Conservation (phyloP, 2,329 filamentous ascomycete species). For the Emergomyces pasteurianus region DNA sequence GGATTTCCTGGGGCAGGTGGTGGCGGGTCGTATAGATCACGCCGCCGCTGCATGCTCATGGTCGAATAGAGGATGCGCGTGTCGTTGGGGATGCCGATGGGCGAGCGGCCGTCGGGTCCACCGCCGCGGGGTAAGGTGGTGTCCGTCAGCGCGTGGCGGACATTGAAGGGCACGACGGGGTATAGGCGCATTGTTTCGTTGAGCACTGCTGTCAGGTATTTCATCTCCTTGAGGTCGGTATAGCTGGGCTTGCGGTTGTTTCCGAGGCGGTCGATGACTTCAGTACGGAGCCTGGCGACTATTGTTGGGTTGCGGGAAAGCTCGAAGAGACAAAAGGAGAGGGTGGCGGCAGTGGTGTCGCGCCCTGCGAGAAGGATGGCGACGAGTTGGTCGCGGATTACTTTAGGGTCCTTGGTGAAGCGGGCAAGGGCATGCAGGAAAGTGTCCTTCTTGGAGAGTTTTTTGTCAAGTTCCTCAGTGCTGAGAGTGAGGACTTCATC, state of each 20-base stretch:
- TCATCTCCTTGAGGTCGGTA: constrained; percentile 74
- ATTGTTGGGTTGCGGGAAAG: constrained; percentile 58
- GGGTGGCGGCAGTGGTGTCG: constrained; percentile 73
- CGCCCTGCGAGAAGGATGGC: constrained; percentile 68
- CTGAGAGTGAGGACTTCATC: constrained; percentile 58
- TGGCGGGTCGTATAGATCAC: constrained; percentile 36
- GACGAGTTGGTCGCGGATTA: constrained; percentile 75
- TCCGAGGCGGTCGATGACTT: constrained; percentile 60
- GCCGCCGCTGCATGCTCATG: constrained; percentile 40
- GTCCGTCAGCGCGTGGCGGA: constrained; percentile 58
- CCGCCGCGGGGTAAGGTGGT: constrained; percentile 62
- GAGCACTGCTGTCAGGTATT: constrained; percentile 59
- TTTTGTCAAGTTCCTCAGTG: constrained; percentile 59
- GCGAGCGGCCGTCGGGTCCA: constrained; percentile 34
- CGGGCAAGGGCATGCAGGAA: constrained; percentile 76
- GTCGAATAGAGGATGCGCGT: constrained; percentile 41
- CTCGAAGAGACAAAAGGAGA: constrained; percentile 77
- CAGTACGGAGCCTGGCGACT: constrained; percentile 55
- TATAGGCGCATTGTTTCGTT: constrained; percentile 70
- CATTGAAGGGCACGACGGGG: constrained; percentile 68
- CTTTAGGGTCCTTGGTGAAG: constrained; percentile 53
- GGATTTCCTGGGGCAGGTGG: neutral
- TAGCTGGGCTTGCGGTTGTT: constrained; percentile 50
- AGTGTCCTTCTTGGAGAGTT: constrained; percentile 60
- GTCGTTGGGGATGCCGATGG: constrained; percentile 37